phyloP scores from a whole-genome alignment of 1,284 basidiomycete species.

The Ganoderma lingzhi region DNA sequence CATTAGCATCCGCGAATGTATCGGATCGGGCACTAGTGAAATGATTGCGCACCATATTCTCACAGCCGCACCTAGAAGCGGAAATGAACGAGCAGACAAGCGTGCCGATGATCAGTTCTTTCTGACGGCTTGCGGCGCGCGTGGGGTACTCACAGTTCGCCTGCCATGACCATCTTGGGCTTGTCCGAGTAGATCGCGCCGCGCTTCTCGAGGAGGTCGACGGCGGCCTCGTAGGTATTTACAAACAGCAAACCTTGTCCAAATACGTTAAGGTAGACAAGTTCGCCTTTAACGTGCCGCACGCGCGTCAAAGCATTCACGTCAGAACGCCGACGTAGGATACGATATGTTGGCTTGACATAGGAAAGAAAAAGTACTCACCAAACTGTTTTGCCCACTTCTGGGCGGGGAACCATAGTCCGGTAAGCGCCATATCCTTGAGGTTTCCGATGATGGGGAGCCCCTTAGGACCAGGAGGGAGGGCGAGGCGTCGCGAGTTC shows the following conservation, averaged over 20 bases:
- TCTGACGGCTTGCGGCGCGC: conserved; percentile 15
- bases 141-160: conserved; percentile 52
- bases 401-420: conserved; percentile 48
- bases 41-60: conserved; percentile 63
- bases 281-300: conserved; percentile 52
- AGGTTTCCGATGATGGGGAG: conserved; percentile 72
- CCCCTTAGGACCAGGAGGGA: conserved; percentile 74
- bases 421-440: conserved; percentile 61
- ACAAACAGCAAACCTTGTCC: conserved; percentile 72
- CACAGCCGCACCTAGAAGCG: conserved; percentile 62
- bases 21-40: not conserved
- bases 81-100: conserved; percentile 29
- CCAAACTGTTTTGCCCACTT: conserved; percentile 44
- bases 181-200: conserved; percentile 78
- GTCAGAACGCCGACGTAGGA: not conserved
- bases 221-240: conserved; percentile 63
- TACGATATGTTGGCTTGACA: not conserved
- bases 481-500: conserved; percentile 29
- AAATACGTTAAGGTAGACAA: conserved; percentile 72
- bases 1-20: conserved; percentile 5
- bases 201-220: conserved; percentile 72
- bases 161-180: conserved; percentile 68
- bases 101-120: conserved; percentile 8
- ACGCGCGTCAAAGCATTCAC: not conserved
- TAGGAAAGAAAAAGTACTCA: conserved; percentile 19